Conservation (phyloP, 2,329 filamentous ascomycete genomes). For the Parafenestella ontariensis region DNA sequence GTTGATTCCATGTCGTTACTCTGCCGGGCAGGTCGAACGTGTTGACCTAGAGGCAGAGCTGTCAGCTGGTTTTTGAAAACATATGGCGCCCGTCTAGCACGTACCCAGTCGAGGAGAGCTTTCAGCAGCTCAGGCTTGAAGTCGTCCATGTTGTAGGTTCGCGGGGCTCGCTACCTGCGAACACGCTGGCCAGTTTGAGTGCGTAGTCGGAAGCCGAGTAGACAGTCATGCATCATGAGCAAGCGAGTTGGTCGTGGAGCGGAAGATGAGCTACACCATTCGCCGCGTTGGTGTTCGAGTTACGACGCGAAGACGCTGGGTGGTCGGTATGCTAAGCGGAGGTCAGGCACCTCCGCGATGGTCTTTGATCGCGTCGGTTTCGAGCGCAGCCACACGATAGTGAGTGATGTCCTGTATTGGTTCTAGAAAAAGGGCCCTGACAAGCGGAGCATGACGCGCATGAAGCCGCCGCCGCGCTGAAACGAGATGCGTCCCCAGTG, state of each 20-base stretch:
- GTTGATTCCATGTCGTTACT: conserved; percentile 50
- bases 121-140: conserved; percentile 50
- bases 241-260: conserved; percentile 19
- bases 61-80: conserved; percentile 7
- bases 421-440: background rate
- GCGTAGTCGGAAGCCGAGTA: conserved; percentile 17
- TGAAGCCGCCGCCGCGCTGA: conserved; percentile 26
- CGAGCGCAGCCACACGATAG: background rate
- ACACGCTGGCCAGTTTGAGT: conserved; percentile 17
- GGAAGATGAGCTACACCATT: conserved; percentile 15
- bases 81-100: conserved; percentile 1
- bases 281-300: conserved; percentile 25
- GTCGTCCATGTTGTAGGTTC: conserved; percentile 42
- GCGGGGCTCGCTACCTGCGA: conserved; percentile 27
- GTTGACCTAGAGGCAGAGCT: conserved; percentile 45
- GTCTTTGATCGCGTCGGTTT: background rate
- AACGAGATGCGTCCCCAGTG: conserved; percentile 28
- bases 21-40: conserved; percentile 51
- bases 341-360: conserved; percentile 17
- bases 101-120: conserved; percentile 50
- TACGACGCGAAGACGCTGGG: conserved; percentile 7
- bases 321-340: conserved; percentile 26
- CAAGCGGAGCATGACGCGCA: conserved; percentile 22
- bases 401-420: background rate
- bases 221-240: conserved; percentile 41